phyloP scores from a whole-genome alignment of 2,329 filamentous ascomycete genomes.

The Fusarium oxysporum region DNA sequence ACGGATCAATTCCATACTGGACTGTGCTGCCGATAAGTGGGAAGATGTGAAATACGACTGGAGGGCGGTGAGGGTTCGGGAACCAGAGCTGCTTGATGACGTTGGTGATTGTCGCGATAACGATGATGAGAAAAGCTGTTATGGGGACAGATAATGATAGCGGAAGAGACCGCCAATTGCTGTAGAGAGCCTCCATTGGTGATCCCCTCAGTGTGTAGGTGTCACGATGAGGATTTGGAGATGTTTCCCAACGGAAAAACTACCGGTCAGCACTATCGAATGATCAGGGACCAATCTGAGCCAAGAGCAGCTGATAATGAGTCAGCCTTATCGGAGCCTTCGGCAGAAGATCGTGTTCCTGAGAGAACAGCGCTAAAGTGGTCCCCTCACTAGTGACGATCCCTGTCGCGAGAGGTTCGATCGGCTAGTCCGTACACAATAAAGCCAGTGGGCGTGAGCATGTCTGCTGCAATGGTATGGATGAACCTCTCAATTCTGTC shows the following conservation, averaged over 20 bases:
- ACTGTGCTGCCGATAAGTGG: constrained; percentile 90
- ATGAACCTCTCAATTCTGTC: too few species aligned
- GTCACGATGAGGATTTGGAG: not conserved
- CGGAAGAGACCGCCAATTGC: constrained; percentile 10
- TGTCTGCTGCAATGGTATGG: too few species aligned
- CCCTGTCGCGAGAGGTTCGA: not conserved
- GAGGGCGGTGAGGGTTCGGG: constrained; percentile 83
- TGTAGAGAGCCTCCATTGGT: constrained; percentile 7
- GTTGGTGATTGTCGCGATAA: constrained; percentile 76
- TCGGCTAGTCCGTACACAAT: not conserved
- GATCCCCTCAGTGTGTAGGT: not conserved
- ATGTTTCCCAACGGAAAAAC: not conserved
- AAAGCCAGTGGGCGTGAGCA: too few species aligned
- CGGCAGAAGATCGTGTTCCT: not conserved
- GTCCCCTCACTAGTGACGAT: not conserved
- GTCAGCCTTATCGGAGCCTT: constrained; percentile 5
- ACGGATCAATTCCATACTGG: constrained; percentile 93
- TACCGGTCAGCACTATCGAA: constrained; percentile 3
- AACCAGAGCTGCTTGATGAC: constrained; percentile 82
- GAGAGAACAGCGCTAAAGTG: not conserved
- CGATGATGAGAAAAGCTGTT: constrained; percentile 56
- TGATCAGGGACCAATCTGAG: too few species aligned
- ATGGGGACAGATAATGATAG: constrained; percentile 50
- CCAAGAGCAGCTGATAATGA: not conserved
- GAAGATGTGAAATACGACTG: constrained; percentile 83